Percentiles rank a stretch among this genome's conserved stretches.
Conservation (phyloP, 2,329 filamentous ascomycete genomes). For the Coleophoma eucalyptorum region DNA sequence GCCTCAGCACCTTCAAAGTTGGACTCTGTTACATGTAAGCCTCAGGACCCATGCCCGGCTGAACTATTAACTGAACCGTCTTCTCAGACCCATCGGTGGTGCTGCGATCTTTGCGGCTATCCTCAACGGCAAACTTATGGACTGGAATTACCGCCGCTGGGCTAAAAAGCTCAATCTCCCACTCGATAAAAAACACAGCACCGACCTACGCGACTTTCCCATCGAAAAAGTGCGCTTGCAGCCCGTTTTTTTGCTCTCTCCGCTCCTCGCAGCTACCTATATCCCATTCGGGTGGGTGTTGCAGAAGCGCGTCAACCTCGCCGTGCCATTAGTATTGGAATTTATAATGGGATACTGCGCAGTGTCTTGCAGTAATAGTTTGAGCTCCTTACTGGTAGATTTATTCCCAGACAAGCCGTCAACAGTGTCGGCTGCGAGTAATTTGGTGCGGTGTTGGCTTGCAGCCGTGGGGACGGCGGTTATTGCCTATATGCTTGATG, state of each 20-base stretch:
- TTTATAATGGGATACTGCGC: constrained; percentile 2
- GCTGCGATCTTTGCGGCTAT: too few relatives aligned
- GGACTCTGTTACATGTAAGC: constrained; percentile 12
- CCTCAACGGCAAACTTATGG: neutral
- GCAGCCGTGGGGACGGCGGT: constrained; percentile 2
- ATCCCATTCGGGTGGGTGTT: too few relatives aligned
- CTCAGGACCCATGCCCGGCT: too few relatives aligned
- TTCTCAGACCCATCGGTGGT: too few relatives aligned
- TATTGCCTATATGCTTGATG: constrained; percentile 6
- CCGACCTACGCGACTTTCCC: constrained; percentile 5
- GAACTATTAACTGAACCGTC: too few relatives aligned
- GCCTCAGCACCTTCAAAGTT: constrained; percentile 29
- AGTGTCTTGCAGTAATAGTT: too few relatives aligned
- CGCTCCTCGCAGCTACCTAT: too few relatives aligned
- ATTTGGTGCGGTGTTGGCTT: constrained; percentile 5
- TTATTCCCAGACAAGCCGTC: constrained; percentile 2
- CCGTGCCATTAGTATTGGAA: constrained; percentile 8
- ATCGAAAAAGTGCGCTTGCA: constrained; percentile 5
- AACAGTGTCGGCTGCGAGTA: constrained; percentile 5
- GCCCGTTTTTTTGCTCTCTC: too few relatives aligned
- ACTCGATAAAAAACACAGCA: neutral
- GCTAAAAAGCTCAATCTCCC: neutral
- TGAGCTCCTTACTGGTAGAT: neutral
- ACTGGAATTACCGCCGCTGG: constrained; percentile 3
- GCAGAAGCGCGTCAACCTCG: neutral